Evolutionary conservation across 139 green algal species (phyloP).

Genomic region (Prasinococcaceae sp.): DNA sequence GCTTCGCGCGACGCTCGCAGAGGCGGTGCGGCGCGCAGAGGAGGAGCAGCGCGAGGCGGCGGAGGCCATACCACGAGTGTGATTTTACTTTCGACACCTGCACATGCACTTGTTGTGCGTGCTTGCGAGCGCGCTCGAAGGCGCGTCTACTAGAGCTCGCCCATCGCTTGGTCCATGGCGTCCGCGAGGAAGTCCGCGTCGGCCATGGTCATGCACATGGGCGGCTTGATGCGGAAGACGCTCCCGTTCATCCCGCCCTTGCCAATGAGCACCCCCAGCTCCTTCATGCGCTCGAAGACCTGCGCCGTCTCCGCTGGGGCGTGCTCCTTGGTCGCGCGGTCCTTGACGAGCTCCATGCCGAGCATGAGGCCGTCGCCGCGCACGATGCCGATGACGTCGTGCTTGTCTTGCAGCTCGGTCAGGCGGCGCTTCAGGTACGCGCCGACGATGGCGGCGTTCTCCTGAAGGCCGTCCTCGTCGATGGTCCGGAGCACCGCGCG

Average conservation of each 20-base stretch:
- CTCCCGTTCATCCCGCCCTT: constrained; percentile 89
- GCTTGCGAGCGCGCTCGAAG: too few species aligned
- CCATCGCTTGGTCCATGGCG: constrained; percentile 53
- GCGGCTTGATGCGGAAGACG: constrained; percentile 96
- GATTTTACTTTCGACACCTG: too few species aligned
- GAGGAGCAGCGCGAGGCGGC: too few species aligned
- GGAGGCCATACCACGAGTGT: too few species aligned
- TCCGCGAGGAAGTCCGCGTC: constrained; percentile 80
- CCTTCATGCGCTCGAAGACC: constrained; percentile 81
- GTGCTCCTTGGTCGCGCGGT: constrained; percentile 72
- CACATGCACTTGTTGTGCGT: too few species aligned
- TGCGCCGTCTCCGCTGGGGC: constrained; percentile 52
- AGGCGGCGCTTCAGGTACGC: constrained; percentile 10
- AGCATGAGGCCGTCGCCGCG: constrained; percentile 85
- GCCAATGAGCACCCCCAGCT: constrained; percentile 83
- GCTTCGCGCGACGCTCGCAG: too few species aligned
- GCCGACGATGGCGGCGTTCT: constrained; percentile 27
- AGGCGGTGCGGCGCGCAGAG: too few species aligned
- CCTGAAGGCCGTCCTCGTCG: constrained; percentile 37
- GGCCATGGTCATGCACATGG: constrained; percentile 79
- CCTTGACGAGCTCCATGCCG: constrained; percentile 86
- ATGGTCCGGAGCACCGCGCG: constrained; percentile 64
- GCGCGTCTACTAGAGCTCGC: constrained; percentile 35
- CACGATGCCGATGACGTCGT: constrained; percentile 80
- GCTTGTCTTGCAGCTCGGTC: constrained; percentile 16